Evolutionary conservation across 2,329 filamentous ascomycete genomes (phyloP), one percentile per base, ranked within the genome.

Genomic region (Exserohilum turcica): DNA sequence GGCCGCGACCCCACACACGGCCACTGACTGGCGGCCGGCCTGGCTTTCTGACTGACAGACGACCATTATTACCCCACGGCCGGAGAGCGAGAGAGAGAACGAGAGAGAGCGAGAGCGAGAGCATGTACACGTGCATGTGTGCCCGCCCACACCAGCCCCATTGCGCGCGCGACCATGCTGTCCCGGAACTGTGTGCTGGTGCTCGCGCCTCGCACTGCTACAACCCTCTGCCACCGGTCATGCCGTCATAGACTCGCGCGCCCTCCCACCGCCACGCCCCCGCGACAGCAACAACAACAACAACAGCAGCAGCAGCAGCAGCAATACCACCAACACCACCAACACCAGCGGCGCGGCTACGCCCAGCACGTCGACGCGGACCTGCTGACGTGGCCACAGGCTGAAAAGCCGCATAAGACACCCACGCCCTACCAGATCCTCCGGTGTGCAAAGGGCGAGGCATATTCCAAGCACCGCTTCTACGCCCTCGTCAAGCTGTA

Each of bases 401-500:
- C 66, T 18, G 48, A 65, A 16, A 66, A 53, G 48, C 78, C 77
- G 13, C 75, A 76, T 39, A 59, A 72, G 13, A 68, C 73, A 21
- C 90, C 90, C 1, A 93, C 92, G 0, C 94, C 94, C 1, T 97
- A 99, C 77, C 90, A 97, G 68, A 90, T 99, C 70, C 87, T 97
- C 67, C 80, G 83, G 28, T 78, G 83, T 59, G 76, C 79, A 48
- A 83, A 78, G 63, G 78, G 79, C 52, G 86, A 85, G 12, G 83
- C 86, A 2, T 97, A 99, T 74, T 87, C 84, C 57, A 97, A 99
- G 76, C 78, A 82, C 37, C 86, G 86, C 54, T 99, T 92, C 81
- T 94, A 95, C 75, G 84, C 93, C 68, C 84, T 99, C 46, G 94
- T 96, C 52, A 99, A 97, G 78, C 80, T 95, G 40, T 99, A 99